These are phyloP conservation scores for Gynostemma pentaphyllum DNA, from an alignment of 306 rosid species.

Conservation along the genomic window DNA sequence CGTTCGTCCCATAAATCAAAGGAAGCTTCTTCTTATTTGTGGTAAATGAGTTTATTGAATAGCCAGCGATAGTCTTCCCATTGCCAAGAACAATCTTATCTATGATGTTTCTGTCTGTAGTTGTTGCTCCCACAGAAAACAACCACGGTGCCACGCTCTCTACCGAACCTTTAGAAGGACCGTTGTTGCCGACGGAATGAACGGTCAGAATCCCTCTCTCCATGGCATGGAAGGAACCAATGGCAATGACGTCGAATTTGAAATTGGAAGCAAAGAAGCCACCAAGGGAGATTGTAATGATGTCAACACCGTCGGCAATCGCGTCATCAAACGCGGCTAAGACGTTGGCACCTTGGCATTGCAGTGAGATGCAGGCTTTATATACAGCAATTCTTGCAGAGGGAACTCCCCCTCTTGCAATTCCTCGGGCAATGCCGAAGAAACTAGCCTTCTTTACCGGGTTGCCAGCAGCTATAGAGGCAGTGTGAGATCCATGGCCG, in stretches of 20 bases:
- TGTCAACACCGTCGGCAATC: conserved; percentile 34
- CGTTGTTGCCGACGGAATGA: conserved; percentile 30
- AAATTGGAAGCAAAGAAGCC: rapidly evolving
- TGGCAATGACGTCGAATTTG: conserved; percentile 11
- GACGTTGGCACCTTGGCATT: background rate
- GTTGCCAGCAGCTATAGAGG: conserved; percentile 24
- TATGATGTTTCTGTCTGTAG: conserved; percentile 16
- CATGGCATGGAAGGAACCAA: conserved; percentile 38
- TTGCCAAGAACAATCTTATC: conserved; percentile 29
- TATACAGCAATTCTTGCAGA: conserved; percentile 19
- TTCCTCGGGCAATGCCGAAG: conserved; percentile 17
- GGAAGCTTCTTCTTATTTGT: background rate
- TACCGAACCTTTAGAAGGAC: background rate
- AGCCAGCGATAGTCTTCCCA: conserved; percentile 13
- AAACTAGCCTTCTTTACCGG: conserved; percentile 10
- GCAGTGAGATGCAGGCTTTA: conserved; percentile 5
- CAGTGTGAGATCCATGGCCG: conserved; percentile 24
- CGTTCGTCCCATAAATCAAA: conserved; percentile 1
- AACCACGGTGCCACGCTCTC: conserved; percentile 34
- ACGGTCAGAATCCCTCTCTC: conserved; percentile 27
- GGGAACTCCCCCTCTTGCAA: conserved; percentile 30
- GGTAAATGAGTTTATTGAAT: background rate
- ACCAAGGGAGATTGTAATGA: conserved; percentile 25
- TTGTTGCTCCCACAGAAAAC: conserved; percentile 31
- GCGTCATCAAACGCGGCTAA: conserved; percentile 50